Base-by-base conservation (phyloP, 2,329 filamentous ascomycete genomes). In the Hymenoscyphus repandus region DNA sequence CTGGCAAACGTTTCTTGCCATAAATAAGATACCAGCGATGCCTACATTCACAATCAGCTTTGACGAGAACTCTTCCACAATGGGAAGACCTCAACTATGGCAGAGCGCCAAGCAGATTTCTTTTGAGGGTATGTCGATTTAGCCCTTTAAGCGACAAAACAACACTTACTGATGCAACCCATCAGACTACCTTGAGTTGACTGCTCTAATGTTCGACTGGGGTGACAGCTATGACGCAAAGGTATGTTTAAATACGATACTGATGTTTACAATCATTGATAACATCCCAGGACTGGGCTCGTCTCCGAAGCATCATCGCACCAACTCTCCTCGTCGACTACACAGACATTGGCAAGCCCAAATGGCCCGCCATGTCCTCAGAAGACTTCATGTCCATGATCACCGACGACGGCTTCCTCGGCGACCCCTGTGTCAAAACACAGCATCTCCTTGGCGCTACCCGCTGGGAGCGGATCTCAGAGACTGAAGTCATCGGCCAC, bases 141-240 rank as follows among this genome's bases (percentile, higher is more conserved):
- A n/a, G n/a, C n/a, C n/a, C n/a, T n/a, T n/a, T n/a, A n/a, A n/a
- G n/a, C n/a, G n/a, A n/a, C n/a, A n/a, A n/a, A n/a, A n/a, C n/a
- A n/a, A n/a, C n/a, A n/a, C n/a, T n/a, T n/a, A n/a, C n/a, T n/a
- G n/a, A n/a, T n/a, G n/a, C n/a, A n/a, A n/a, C n/a, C n/a, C n/a
- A n/a, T n/a, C 53, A 74, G 76, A 80, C 61, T 74, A 73, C 58
- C 71, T 77, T 63, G 75, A 74, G 45, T 69, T 74, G 62, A 71
- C 69, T 52, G 65, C 73, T 45, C 70, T 73, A 33, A 69, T 73
- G 59, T 83, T 78, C 66, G 77, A 83, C 62, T 85, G 81, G 81
- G 80, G 78, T 50, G 80, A 83, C 65, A 80, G 76, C 70, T 83
- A 84, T 67, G 80, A 84, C 66, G 75, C 74, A 66, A 85, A 85